Percentiles rank a stretch among this genome's conserved stretches.
These are phyloP conservation scores for Fusarium sp. DNA, from an alignment of 2,329 filamentous ascomycete genomes.

Conservation along the genomic window DNA sequence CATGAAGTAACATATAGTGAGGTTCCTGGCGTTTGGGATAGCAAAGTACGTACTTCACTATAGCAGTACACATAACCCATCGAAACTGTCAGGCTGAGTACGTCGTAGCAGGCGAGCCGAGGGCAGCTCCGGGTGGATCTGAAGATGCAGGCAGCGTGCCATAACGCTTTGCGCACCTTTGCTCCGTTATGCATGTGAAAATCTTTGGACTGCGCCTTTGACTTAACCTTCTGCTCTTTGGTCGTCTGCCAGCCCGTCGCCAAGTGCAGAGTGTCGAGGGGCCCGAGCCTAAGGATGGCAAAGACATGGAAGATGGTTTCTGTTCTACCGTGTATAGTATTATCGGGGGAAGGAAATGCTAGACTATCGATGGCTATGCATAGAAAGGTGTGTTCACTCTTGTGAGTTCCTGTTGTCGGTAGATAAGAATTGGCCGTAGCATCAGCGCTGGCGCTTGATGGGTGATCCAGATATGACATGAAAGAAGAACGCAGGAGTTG, in stretches of 20 bases:
- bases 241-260: conserved; percentile 10
- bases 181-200: rapidly evolving
- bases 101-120: neutral
- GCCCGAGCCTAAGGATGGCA: neutral
- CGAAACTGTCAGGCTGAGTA: rapidly evolving
- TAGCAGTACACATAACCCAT: neutral
- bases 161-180: rapidly evolving
- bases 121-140: neutral
- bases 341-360: rapidly evolving
- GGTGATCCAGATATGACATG: rapidly evolving
- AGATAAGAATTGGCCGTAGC: too few relatives aligned
- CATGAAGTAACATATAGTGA: too few relatives aligned
- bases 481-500: neutral
- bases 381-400: neutral
- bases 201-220: neutral
- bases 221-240: neutral
- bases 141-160: neutral
- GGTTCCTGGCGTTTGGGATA: too few relatives aligned
- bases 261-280: neutral
- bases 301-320: neutral
- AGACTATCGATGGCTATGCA: neutral
- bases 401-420: neutral
- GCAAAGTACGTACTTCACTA: rapidly evolving
- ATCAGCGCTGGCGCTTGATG: rapidly evolving
- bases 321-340: too few relatives aligned